Percentiles rank a stretch among this genome's conserved stretches.
Evolutionary conservation across 306 rosid genomes (phyloP).

Genomic region (Clitoria ternatea): DNA sequence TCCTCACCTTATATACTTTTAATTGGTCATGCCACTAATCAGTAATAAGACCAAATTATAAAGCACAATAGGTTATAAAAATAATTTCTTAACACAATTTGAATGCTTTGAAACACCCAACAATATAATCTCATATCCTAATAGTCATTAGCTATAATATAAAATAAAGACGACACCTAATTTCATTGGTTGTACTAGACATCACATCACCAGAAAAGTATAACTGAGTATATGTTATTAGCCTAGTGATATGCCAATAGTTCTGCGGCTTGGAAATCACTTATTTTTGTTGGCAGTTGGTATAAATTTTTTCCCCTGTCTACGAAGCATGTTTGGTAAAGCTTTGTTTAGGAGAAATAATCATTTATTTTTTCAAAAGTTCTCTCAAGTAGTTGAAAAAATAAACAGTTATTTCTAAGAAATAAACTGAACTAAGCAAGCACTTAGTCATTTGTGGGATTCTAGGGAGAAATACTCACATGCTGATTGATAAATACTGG

Average conservation of each 20-base stretch:
- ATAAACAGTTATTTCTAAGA: no score
- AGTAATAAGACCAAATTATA: neutral
- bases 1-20: no score
- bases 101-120: neutral
- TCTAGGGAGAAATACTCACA: conserved; percentile 54
- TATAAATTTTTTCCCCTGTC: neutral
- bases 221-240: no score
- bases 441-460: conserved; percentile 10
- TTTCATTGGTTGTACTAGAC: neutral
- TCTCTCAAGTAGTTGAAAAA: no score
- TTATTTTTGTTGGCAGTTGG: neutral
- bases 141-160: neutral
- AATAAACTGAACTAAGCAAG: no score
- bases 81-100: neutral
- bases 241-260: neutral
- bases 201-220: neutral
- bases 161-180: neutral
- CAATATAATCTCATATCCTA: neutral
- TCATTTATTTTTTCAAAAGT: no score
- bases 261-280: neutral
- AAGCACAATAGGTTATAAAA: conserved; percentile 7
- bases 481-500: conserved; percentile 79
- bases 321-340: no score
- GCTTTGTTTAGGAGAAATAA: no score
- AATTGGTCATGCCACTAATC: no score